Percentiles rank a stretch among this genome's conserved stretches.
These are phyloP conservation scores for Amauroascus niger DNA, from an alignment of 2,329 filamentous ascomycete species.

Conservation along the genomic window DNA sequence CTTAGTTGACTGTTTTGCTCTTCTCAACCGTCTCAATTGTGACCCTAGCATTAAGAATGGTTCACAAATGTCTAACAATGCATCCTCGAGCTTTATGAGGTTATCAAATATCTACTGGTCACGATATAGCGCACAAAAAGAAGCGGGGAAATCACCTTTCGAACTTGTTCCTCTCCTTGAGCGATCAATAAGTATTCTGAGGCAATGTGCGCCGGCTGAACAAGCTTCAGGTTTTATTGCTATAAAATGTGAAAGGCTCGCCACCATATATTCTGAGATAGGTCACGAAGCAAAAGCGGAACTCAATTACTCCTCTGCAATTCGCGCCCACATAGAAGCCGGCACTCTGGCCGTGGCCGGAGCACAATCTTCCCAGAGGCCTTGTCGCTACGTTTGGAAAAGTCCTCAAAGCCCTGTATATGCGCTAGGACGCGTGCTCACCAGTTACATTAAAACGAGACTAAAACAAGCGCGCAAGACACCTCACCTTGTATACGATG, in stretches of 20 bases:
- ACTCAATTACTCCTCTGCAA: constrained; percentile 32
- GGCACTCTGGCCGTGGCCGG: constrained; percentile 29
- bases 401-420: constrained; percentile 30
- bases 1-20: constrained; percentile 29
- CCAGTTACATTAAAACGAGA: constrained; percentile 28
- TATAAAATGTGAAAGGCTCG: constrained; percentile 39
- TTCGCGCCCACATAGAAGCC: constrained; percentile 33
- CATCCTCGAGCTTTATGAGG: constrained; percentile 28
- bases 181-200: constrained; percentile 33
- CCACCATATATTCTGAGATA: constrained; percentile 33
- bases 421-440: constrained; percentile 32
- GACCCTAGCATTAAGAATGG: constrained; percentile 11
- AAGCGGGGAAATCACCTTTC: constrained; percentile 26
- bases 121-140: constrained; percentile 37
- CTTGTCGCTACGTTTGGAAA: constrained; percentile 25
- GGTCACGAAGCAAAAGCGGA: constrained; percentile 29
- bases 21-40: constrained; percentile 25
- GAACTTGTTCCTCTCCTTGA: constrained; percentile 34
- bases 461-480: constrained; percentile 18
- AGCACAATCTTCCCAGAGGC: constrained; percentile 21
- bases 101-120: constrained; percentile 42
- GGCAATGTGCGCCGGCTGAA: constrained; percentile 27
- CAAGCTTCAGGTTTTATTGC: constrained; percentile 33
- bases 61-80: constrained; percentile 7
- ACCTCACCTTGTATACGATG: constrained; percentile 26